Evolutionary conservation across 768 basidiomycete species (phyloP).

Genomic region (Pholiota microspora): DNA sequence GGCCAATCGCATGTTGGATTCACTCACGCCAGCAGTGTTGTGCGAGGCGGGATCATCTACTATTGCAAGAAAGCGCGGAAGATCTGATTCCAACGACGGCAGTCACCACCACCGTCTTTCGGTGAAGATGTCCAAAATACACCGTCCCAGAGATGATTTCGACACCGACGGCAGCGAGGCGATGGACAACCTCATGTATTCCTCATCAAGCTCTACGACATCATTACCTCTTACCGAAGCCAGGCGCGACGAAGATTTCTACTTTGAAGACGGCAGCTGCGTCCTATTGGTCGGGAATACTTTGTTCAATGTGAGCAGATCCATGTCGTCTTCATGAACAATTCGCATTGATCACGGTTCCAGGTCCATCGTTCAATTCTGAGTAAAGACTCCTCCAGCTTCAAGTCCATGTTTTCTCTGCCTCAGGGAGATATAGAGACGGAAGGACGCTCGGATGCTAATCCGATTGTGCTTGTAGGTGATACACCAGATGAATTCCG

Average conservation of each 20-base stretch:
- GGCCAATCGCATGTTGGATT: background rate
- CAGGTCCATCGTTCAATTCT: constrained; percentile 62
- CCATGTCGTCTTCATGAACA: background rate
- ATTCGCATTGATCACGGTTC: background rate
- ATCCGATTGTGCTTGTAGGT: constrained; percentile 61
- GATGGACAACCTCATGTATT: constrained; percentile 14
- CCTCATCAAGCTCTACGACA: background rate
- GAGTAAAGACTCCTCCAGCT: constrained; percentile 63
- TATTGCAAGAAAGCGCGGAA: constrained; percentile 18
- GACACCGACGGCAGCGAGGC: constrained; percentile 19
- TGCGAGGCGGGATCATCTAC: constrained; percentile 4
- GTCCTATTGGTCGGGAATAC: constrained; percentile 60
- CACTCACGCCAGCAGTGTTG: background rate
- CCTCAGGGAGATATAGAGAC: constrained; percentile 50
- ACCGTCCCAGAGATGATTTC: constrained; percentile 3
- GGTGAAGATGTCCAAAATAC: constrained; percentile 19
- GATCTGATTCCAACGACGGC: constrained; percentile 21
- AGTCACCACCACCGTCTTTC: constrained; percentile 14
- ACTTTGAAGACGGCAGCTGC: constrained; percentile 69
- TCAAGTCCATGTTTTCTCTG: constrained; percentile 63
- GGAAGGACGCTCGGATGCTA: constrained; percentile 64
- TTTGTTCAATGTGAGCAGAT: constrained; percentile 66
- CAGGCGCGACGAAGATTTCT: constrained; percentile 52
- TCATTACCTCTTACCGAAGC: background rate
- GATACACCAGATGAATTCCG: constrained; percentile 67